These are phyloP conservation scores for Penicillium paxilli DNA, from an alignment of 495 filamentous ascomycete genomes.

Conservation along the genomic window DNA sequence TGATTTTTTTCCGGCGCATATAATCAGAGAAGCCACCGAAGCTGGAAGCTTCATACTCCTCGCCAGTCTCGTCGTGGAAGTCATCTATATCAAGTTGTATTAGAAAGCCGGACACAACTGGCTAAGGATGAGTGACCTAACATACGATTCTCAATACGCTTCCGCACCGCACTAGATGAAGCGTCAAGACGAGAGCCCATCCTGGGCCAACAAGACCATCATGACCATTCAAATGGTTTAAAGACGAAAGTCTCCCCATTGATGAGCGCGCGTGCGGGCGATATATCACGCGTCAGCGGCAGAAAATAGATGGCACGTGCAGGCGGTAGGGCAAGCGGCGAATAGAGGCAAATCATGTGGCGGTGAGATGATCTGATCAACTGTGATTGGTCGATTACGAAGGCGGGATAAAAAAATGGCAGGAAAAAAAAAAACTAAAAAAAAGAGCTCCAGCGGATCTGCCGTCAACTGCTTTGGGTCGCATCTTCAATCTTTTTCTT, in stretches of 20 bases:
- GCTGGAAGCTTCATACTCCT: slow-evolving; percentile 83
- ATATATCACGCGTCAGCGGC: slow-evolving; percentile 23
- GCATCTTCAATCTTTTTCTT: slow-evolving; percentile 28
- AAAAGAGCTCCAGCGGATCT: slow-evolving; percentile 25
- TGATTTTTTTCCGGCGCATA: slow-evolving; percentile 90
- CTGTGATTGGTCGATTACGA: slow-evolving; percentile 14
- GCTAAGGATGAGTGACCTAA: slow-evolving; percentile 5
- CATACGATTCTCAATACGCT: slow-evolving; percentile 74
- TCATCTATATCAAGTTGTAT: slow-evolving; percentile 40
- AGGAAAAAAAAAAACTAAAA: slow-evolving; percentile 28
- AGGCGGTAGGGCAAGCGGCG: slow-evolving; percentile 23
- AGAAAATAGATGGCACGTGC: slow-evolving; percentile 13
- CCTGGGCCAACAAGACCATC: slow-evolving; percentile 28
- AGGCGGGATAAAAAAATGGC: slow-evolving; percentile 12
- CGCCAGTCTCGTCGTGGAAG: slow-evolving; percentile 72
- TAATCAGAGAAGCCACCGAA: slow-evolving; percentile 92
- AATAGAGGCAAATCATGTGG: slow-evolving; percentile 14
- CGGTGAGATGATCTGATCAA: slow-evolving; percentile 14
- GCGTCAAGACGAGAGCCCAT: slow-evolving; percentile 82
- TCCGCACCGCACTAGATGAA: slow-evolving; percentile 75
- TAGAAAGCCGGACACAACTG: slow-evolving; percentile 8
- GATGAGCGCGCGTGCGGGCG: slow-evolving; percentile 9
- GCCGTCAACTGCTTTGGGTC: slow-evolving; percentile 24
- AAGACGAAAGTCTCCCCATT: background rate
- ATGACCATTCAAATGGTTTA: slow-evolving; percentile 19